These are phyloP conservation scores for Fusarium sp. DNA, from an alignment of 2,329 filamentous ascomycete genomes.

Conservation along the genomic window DNA sequence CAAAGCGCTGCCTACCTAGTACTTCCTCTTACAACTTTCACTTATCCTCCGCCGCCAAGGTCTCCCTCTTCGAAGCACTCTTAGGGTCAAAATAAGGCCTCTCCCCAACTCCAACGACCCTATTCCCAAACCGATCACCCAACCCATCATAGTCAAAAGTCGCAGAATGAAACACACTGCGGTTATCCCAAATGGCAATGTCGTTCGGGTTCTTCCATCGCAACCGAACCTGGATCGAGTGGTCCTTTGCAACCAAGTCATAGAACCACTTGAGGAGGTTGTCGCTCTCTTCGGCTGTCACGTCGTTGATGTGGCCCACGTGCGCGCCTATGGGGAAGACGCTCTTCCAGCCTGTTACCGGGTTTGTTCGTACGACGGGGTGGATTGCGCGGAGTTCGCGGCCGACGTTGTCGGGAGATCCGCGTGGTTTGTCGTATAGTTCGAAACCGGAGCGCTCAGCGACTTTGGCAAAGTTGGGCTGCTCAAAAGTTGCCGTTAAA, in stretches of 20 bases:
- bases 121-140: conserved; percentile 61
- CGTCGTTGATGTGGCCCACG: conserved; percentile 62
- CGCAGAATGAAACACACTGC: conserved; percentile 66
- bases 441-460: conserved; percentile 58
- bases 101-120: conserved; percentile 66
- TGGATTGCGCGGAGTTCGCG: conserved; percentile 61
- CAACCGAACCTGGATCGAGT: conserved; percentile 65
- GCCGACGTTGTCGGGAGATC: conserved; percentile 64
- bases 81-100: conserved; percentile 61
- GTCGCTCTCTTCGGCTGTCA: conserved; percentile 60
- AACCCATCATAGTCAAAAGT: conserved; percentile 63
- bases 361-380: conserved; percentile 68
- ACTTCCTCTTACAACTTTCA: not conserved
- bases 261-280: conserved; percentile 65
- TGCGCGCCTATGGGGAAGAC: conserved; percentile 65
- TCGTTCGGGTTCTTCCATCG: conserved; percentile 60
- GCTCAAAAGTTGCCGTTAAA: conserved; percentile 66
- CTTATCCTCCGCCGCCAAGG: not conserved
- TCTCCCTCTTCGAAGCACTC: conserved; percentile 14
- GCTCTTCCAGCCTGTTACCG: conserved; percentile 68
- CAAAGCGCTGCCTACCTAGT: not conserved
- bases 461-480: conserved; percentile 62
- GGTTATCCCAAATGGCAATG: conserved; percentile 68
- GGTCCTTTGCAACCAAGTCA: conserved; percentile 63
- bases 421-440: conserved; percentile 58